A percentile compares a stretch with the other conserved stretches of the same genome.
These are phyloP conservation scores for Fomitopsis schrenkii DNA, from an alignment of 1,284 basidiomycete species.

Conservation along the genomic window DNA sequence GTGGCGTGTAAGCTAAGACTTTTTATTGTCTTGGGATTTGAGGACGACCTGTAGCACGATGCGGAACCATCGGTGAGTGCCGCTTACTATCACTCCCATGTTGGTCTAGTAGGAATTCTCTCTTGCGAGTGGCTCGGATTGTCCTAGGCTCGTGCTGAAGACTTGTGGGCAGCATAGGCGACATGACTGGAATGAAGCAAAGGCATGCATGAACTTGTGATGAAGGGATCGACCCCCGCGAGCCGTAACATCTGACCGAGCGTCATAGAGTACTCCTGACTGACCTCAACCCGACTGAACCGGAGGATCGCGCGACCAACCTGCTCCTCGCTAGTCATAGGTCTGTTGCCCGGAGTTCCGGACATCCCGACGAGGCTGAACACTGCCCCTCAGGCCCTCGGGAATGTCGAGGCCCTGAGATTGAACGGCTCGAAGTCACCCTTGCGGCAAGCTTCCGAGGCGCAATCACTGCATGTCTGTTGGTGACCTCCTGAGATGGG, in stretches of 20 bases:
- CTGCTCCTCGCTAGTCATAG: no score
- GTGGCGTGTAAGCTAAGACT: background rate
- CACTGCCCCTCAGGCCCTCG: background rate
- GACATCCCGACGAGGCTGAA: background rate
- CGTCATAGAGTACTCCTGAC: no score
- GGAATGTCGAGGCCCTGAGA: background rate
- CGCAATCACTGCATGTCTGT: background rate
- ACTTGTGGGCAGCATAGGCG: no score
- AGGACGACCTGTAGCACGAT: background rate
- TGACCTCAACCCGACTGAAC: no score
- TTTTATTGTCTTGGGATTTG: background rate
- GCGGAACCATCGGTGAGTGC: background rate
- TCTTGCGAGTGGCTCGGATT: no score
- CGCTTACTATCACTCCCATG: background rate
- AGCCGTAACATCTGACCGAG: no score
- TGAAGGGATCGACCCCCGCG: no score
- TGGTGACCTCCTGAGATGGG: background rate
- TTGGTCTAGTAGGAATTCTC: no score
- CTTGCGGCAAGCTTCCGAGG: background rate
- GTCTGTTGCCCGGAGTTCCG: background rate
- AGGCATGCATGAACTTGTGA: no score
- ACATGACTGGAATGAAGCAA: no score
- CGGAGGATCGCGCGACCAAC: no score
- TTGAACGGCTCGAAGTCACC: background rate
- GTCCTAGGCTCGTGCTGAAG: no score